phyloP scores from a whole-genome alignment of 2,329 filamentous ascomycete genomes.

The Claviceps monticola region DNA sequence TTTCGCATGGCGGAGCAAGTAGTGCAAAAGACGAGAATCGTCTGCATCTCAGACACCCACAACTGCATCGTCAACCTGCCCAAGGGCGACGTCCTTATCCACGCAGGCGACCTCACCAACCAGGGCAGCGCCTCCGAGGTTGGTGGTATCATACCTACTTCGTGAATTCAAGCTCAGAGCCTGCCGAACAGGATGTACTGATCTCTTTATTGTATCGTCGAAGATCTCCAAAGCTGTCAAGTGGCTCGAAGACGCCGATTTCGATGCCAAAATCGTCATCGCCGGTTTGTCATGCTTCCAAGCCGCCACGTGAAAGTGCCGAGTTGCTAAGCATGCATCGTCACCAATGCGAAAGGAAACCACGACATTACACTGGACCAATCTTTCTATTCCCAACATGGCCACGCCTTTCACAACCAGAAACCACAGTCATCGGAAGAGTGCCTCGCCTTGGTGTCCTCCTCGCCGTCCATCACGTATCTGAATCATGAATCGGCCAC shows the following conservation, averaged over 20 bases:
- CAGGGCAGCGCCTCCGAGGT: slow-evolving; percentile 48
- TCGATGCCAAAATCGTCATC: slow-evolving; percentile 57
- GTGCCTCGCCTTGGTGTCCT: slow-evolving; percentile 40
- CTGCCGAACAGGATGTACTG: neutral
- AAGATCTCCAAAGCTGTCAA: slow-evolving; percentile 44
- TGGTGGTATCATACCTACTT: neutral
- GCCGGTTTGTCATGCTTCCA: slow-evolving; percentile 35
- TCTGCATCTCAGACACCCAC: slow-evolving; percentile 68
- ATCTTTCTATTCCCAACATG: slow-evolving; percentile 43
- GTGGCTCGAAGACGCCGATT: slow-evolving; percentile 55
- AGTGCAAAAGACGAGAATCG: slow-evolving; percentile 44
- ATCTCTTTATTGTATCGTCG: neutral
- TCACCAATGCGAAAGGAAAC: slow-evolving; percentile 38
- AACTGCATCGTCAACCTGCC: slow-evolving; percentile 52
- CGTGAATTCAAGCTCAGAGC: neutral
- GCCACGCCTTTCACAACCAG: slow-evolving; percentile 41
- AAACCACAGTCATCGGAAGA: slow-evolving; percentile 34
- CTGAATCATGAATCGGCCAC: slow-evolving; percentile 43
- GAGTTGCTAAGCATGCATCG: neutral
- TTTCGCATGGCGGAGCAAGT: slow-evolving; percentile 6
- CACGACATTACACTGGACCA: slow-evolving; percentile 60
- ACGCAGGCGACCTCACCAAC: slow-evolving; percentile 66
- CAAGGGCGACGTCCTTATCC: slow-evolving; percentile 58
- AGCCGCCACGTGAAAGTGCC: neutral
- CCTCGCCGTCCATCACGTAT: slow-evolving; percentile 46